Conservation (phyloP, 2,329 filamentous ascomycete genomes). For the Sclerotiophoma versabilis region DNA sequence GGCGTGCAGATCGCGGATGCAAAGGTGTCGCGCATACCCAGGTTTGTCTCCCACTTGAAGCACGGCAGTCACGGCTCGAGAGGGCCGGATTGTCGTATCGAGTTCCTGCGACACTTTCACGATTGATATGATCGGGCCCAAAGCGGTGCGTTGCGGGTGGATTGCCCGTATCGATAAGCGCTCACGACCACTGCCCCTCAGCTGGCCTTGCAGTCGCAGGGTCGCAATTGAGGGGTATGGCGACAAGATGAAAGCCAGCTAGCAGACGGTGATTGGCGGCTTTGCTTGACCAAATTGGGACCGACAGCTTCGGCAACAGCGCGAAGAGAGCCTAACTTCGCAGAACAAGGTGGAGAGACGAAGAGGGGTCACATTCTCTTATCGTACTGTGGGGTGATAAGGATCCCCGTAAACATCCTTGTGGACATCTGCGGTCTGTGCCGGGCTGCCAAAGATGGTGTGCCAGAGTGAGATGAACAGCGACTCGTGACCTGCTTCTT, state of each 20-base stretch:
- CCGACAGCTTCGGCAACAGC: conserved; percentile 17
- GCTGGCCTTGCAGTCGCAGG: conserved; percentile 11
- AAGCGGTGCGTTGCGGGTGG: conserved; percentile 9
- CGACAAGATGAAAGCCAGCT: conserved; percentile 8
- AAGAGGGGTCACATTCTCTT: conserved; percentile 6
- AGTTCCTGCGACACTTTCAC: neutral
- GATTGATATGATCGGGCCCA: neutral
- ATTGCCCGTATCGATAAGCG: conserved; percentile 11
- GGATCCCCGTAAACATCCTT: conserved; percentile 17
- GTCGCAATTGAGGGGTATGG: conserved; percentile 16
- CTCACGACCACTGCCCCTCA: conserved; percentile 11
- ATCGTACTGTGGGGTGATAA: conserved; percentile 14
- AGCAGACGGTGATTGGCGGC: conserved; percentile 28
- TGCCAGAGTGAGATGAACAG: conserved; percentile 6
- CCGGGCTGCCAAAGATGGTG: conserved; percentile 12
- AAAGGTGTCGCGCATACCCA: conserved; percentile 34
- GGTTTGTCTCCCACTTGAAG: conserved; percentile 6
- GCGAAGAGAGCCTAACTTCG: conserved; percentile 5
- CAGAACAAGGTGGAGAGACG: conserved; percentile 9
- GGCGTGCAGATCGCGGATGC: conserved; percentile 40
- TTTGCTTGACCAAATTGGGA: conserved; percentile 13
- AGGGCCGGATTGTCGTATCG: conserved; percentile 7
- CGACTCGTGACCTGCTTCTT: conserved; percentile 16
- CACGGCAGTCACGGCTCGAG: conserved; percentile 15
- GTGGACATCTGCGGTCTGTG: conserved; percentile 16